These are phyloP conservation scores for Dittrichia graveolens DNA, from an alignment of 129 eudicot species.

Conservation along the genomic window DNA sequence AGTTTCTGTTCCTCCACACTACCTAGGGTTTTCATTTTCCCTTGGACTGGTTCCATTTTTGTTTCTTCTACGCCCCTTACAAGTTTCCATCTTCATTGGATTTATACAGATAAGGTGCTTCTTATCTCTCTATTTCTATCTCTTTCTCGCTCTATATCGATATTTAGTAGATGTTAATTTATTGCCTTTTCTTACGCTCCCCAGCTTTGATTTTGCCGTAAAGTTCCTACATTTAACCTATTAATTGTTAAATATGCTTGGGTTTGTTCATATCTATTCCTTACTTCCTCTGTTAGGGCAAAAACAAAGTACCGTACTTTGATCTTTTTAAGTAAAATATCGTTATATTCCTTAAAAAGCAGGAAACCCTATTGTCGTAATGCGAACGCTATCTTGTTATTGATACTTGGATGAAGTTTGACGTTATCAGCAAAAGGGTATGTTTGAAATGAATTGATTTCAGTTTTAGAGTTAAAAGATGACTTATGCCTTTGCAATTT, in stretches of 20 bases:
- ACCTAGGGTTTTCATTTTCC: conserved; percentile 28
- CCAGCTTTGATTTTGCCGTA: conserved; percentile 19
- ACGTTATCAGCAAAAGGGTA: neutral
- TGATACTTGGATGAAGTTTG: neutral
- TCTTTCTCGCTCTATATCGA: neutral
- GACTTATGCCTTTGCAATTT: no score
- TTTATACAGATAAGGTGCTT: conserved; percentile 25
- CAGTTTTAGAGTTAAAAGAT: no score
- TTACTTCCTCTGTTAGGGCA: neutral
- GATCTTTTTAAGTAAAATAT: conserved; percentile 12
- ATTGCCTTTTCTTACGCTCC: neutral
- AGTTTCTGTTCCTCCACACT: neutral
- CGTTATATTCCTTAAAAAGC: conserved; percentile 2
- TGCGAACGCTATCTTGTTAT: neutral
- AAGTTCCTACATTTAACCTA: conserved; percentile 6
- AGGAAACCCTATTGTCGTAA: neutral
- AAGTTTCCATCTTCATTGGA: conserved; percentile 23
- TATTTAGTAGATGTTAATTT: conserved; percentile 11
- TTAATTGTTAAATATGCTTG: conserved; percentile 15
- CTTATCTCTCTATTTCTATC: conserved; percentile 5
- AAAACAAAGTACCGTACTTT: conserved; percentile 13
- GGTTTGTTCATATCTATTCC: neutral
- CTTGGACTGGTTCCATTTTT: conserved; percentile 8
- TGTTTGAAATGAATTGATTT: neutral
- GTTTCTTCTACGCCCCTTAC: conserved; percentile 7